These are phyloP conservation scores for Angomonas desouzai DNA, from an alignment of 208 protist genomes.

Conservation along the genomic window DNA sequence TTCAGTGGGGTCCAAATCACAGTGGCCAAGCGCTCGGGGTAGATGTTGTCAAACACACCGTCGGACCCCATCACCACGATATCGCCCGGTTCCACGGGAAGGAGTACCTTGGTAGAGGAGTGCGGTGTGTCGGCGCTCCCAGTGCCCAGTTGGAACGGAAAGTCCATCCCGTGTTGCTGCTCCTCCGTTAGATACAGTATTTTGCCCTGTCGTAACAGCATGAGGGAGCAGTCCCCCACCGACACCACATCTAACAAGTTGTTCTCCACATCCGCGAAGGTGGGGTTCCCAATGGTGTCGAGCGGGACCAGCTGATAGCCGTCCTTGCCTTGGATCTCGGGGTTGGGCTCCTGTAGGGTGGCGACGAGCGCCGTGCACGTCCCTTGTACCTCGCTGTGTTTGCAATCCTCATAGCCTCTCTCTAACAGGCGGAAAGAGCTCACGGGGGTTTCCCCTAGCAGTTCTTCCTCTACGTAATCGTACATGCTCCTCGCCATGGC, in stretches of 20 bases:
- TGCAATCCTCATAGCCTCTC: constrained; percentile 42
- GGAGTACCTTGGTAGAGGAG: constrained; percentile 29
- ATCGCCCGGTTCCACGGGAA: constrained; percentile 49
- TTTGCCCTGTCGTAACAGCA: constrained; percentile 47
- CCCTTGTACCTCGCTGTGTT: constrained; percentile 46
- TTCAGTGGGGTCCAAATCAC: constrained; percentile 40
- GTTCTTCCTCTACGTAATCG: constrained; percentile 60
- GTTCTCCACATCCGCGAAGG: constrained; percentile 14
- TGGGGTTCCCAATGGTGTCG: constrained; percentile 13
- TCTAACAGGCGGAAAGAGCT: constrained; percentile 57
- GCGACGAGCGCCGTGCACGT: constrained; percentile 64
- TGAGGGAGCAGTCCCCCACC: constrained; percentile 58
- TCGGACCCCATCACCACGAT: constrained; percentile 65
- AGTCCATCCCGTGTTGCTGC: constrained; percentile 62
- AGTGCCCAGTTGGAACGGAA: constrained; percentile 62
- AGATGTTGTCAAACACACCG: constrained; percentile 76
- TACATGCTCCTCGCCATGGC: constrained; percentile 57
- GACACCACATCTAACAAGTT: constrained; percentile 44
- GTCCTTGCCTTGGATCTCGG: constrained; percentile 33
- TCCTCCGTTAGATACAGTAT: constrained; percentile 44
- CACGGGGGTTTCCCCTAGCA: constrained; percentile 41
- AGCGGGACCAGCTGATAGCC: constrained; percentile 29
- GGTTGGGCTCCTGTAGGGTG: constrained; percentile 46
- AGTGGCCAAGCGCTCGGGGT: constrained; percentile 28
- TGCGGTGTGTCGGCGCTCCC: constrained; percentile 54